Evolutionary conservation across 495 filamentous ascomycete genomes (phyloP).

Genomic region (Penicillium simplicissimum): DNA sequence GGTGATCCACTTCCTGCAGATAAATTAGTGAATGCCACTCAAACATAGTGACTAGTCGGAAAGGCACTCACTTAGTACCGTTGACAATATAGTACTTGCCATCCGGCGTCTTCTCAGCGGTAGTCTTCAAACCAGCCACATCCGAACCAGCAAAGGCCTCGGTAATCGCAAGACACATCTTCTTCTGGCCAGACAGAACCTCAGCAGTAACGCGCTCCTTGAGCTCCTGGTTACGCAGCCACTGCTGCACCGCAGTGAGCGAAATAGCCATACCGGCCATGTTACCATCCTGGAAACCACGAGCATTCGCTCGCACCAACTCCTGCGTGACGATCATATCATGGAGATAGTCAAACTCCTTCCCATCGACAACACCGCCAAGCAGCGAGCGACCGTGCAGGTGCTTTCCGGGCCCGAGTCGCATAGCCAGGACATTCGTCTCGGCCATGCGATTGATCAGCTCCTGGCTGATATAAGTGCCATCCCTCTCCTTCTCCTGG

Average conservation of each 20-base stretch:
- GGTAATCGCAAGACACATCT: constrained; percentile 84
- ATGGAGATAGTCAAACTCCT: constrained; percentile 89
- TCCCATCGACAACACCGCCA: constrained; percentile 68
- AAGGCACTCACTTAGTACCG: constrained; percentile 64
- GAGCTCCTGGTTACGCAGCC: constrained; percentile 64
- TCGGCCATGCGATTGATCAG: constrained; percentile 76
- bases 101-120: constrained; percentile 77
- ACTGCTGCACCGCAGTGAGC: constrained; percentile 80
- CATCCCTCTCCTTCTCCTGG: constrained; percentile 73
- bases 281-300: constrained; percentile 62
- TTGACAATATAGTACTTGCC: constrained; percentile 85
- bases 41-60: neutral
- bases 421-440: constrained; percentile 75
- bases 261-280: constrained; percentile 83
- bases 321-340: constrained; percentile 79
- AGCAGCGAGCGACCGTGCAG: constrained; percentile 68
- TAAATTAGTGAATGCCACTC: neutral
- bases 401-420: constrained; percentile 81
- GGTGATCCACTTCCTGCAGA: constrained; percentile 79
- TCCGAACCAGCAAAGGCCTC: constrained; percentile 89
- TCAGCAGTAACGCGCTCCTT: constrained; percentile 68
- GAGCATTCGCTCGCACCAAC: constrained; percentile 63
- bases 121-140: constrained; percentile 80
- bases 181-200: constrained; percentile 78
- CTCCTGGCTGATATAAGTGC: constrained; percentile 72